Percentiles rank a stretch among this genome's conserved stretches.
Evolutionary conservation across 805 yeast genomes (phyloP).

Genomic region (Phaffomyces antillensis): DNA sequence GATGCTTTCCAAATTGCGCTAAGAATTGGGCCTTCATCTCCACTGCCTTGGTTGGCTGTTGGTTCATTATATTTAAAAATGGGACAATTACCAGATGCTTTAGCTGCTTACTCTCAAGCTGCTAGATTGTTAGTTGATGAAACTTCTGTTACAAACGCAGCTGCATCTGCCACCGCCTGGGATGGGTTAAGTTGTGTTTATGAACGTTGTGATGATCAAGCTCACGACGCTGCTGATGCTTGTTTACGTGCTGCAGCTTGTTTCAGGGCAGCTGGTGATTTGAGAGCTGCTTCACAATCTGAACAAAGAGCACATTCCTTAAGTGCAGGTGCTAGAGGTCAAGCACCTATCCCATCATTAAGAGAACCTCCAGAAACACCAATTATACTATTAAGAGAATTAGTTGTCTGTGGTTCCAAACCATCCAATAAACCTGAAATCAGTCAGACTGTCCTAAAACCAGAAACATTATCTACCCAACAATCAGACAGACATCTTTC

Average conservation of each 20-base stretch:
- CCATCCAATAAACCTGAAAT: slow-evolving; percentile 2
- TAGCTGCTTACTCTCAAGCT: slow-evolving; percentile 64
- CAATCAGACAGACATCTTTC: background rate
- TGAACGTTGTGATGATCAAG: slow-evolving; percentile 56
- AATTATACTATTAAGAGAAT: slow-evolving; percentile 23
- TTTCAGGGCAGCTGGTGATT: slow-evolving; percentile 40
- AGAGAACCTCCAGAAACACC: slow-evolving; percentile 45
- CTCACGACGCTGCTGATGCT: slow-evolving; percentile 54
- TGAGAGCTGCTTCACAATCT: slow-evolving; percentile 32
- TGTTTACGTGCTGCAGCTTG: slow-evolving; percentile 45
- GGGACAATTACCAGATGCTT: slow-evolving; percentile 56
- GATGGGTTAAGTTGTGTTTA: slow-evolving; percentile 57
- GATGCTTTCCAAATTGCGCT: slow-evolving; percentile 49
- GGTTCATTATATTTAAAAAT: slow-evolving; percentile 53
- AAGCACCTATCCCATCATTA: slow-evolving; percentile 37
- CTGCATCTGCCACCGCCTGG: slow-evolving; percentile 52
- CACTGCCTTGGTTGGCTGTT: slow-evolving; percentile 62
- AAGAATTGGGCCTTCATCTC: slow-evolving; percentile 42
- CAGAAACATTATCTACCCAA: slow-evolving; percentile 1
- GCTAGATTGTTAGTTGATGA: slow-evolving; percentile 44
- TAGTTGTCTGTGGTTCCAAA: slow-evolving; percentile 21
- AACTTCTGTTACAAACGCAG: slow-evolving; percentile 30
- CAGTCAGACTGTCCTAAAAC: slow-evolving; percentile 1
- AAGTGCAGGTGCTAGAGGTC: slow-evolving; percentile 35
- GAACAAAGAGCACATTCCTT: slow-evolving; percentile 39